Evolutionary conservation across 2,329 filamentous ascomycete genomes (phyloP).

Genomic region (Tolypocladium inflatum): DNA sequence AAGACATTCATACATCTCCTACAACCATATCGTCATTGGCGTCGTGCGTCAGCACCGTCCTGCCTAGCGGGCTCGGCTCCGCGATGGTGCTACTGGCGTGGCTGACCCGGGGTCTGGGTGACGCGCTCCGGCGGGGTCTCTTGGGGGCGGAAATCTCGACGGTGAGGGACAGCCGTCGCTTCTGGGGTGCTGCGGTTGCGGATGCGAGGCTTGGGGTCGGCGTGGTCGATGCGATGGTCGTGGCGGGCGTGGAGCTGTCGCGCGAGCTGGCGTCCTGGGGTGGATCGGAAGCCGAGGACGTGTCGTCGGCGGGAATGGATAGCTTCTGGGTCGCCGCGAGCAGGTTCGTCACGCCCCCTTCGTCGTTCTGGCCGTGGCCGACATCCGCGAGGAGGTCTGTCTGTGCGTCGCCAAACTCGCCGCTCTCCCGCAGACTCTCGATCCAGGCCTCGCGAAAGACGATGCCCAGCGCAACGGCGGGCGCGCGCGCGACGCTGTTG

Average conservation of each 20-base stretch:
- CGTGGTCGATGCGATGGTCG: not conserved
- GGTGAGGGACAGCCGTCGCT: not conserved
- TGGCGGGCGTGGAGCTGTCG: not conserved
- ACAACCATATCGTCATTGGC: not conserved
- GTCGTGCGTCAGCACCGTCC: not conserved
- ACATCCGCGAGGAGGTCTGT: not conserved
- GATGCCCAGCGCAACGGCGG: slow-evolving; percentile 58
- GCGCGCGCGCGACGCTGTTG: slow-evolving; percentile 64
- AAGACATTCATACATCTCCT: not conserved
- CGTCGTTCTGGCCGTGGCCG: not conserved
- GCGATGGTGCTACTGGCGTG: not conserved
- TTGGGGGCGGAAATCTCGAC: not conserved
- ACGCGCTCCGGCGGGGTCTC: not conserved
- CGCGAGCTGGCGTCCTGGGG: not conserved
- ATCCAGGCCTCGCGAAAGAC: slow-evolving; percentile 47
- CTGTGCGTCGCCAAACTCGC: not conserved
- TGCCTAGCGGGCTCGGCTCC: not conserved
- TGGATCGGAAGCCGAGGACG: not conserved
- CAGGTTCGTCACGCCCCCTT: no score
- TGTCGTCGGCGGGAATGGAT: not conserved
- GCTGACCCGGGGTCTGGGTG: not conserved
- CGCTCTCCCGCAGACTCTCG: slow-evolving; percentile 7
- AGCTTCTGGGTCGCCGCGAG: no score
- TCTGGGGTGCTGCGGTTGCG: not conserved
- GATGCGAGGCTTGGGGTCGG: not conserved